Evolutionary conservation across 2,329 filamentous ascomycete genomes (phyloP), one percentile per base, ranked within the genome.

Genomic region (Clonostachys sp.): DNA sequence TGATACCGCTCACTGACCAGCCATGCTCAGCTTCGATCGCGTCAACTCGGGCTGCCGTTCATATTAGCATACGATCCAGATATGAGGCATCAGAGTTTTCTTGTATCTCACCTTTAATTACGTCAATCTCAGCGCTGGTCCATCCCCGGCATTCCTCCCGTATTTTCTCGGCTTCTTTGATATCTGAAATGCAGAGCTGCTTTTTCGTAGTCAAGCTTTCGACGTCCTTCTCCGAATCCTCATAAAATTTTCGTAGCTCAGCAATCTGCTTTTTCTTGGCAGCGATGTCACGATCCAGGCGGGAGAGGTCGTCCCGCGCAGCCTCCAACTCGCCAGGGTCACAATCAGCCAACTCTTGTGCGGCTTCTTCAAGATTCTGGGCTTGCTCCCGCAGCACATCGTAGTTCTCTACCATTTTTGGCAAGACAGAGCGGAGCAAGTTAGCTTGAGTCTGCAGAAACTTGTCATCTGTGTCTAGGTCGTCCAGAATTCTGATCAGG

Each of bases 81-180:
- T 10, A 5, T 24, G 4, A 14, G n/a, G 20, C 34, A 20, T n/a
- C 9, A 16, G 45, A 18, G 13, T 20, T 3, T 10, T 30, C 24
- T 30, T 30, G 24, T 9, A 30, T 24, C 60, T 33, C 75, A 89
- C 87, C 80, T 77, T 91, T 91, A n/a, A 95, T 73, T 38, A 74
- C 72, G 53, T 79, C 79, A 53, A 97, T 89, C 66, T 97, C 94
- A 30, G 78, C 84, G 45, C 85, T 81, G 48, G 86, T 92, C 86
- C 91, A 96, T 38, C 92, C 91, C 46, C 91, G 83, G 62, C 87
- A 95, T 58, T 95, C 88, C 62, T 96, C 91, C 51, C 88, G 81
- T 24, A 95, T 75, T 53, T 83, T 84, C 63, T 96, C 91, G 0
- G 91, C 89, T 57, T 90, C 85, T 49, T 82, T 78, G 49, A 95